Evolutionary conservation across 192 early-diverging fungal species (phyloP), one percentile per base, ranked within the genome.

Genomic region (Phycomyces nitens): DNA sequence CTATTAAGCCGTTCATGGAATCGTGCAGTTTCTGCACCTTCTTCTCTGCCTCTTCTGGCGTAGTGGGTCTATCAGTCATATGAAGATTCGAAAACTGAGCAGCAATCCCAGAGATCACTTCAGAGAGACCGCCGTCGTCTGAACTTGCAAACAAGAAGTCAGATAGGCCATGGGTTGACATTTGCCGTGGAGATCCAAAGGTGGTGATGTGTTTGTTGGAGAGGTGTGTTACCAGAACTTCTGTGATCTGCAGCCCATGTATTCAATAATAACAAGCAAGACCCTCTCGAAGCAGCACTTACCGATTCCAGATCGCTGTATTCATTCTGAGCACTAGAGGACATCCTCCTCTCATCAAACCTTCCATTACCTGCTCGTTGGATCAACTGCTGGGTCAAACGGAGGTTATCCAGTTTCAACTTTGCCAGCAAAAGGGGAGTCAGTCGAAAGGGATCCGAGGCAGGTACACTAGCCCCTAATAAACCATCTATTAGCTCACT

Each of bases 381-480:
- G 22, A 56, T 53, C 20, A 23, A 40, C 0, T 54, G 29, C 41
- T 60, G 66, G 10, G 51, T 34, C 34, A 53, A 49, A 51, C 60
- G 60, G 44, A 69, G 68, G 20, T 69, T 69, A 57, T 69, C 60
- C 10, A 69, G 5, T n/a, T 69, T 69, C 8, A 69, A 21, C 49
- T 68, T 73, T 34, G 71, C 71, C 14, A 73, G 50, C 18, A 73
- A 40, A 6, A 75, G 23, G 1, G 73, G 73, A 18, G 73, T 75
- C 14, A 70, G 22, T 22, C 73, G 68, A 56, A 75, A 75, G 10
- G 73, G 64, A 40, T 66, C 68, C 38, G 73, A 70, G 10, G 67
- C 59, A 39, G 73, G 73, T 53, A 75, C 44, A 22, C 34, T 66
- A 1, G 73, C 73, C 16, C 68, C 73, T 66, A 39, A 38, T 24